phyloP scores from a whole-genome alignment of 805 yeast species.

The Kodamaea sagamina region DNA sequence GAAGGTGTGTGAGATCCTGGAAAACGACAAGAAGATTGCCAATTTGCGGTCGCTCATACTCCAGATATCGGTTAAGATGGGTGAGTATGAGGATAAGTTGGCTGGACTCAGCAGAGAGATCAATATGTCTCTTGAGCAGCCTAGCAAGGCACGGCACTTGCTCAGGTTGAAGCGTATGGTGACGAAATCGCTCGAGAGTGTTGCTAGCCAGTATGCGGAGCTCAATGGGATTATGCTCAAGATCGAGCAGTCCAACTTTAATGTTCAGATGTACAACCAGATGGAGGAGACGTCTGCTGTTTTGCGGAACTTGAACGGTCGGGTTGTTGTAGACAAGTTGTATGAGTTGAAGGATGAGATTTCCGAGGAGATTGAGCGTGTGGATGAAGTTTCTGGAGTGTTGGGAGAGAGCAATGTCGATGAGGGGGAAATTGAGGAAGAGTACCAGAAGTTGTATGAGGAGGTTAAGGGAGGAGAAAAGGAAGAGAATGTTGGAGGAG shows the following conservation, averaged over 20 bases:
- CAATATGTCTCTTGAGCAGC: conserved; percentile 19
- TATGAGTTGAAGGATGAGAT: conserved; percentile 30
- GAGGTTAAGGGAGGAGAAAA: conserved; percentile 15
- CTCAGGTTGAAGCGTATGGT: conserved; percentile 17
- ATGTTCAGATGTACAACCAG: conserved; percentile 26
- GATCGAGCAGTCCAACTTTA: conserved; percentile 39
- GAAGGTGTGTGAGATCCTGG: conserved; percentile 18
- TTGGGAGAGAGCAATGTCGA: conserved; percentile 18
- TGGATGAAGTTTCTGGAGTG: conserved; percentile 31
- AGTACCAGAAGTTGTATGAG: conserved; percentile 25
- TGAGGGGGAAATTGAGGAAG: conserved; percentile 35
- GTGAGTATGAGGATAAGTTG: conserved; percentile 19
- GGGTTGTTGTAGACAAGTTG: conserved; percentile 28
- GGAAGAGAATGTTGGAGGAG: no score
- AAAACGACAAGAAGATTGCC: conserved; percentile 34
- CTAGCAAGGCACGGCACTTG: conserved; percentile 6
- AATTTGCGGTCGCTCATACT: conserved; percentile 26
- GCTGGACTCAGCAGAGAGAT: conserved; percentile 15
- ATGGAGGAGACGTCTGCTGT: conserved; percentile 28
- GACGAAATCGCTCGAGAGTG: conserved; percentile 21
- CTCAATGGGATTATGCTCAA: conserved; percentile 28
- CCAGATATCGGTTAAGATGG: conserved; percentile 21
- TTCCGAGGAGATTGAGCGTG: conserved; percentile 29
- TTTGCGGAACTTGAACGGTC: conserved; percentile 30
- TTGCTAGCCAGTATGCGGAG: conserved; percentile 21